Conservation (phyloP, 768 basidiomycete species). For the Austroboletus eburneus region DNA sequence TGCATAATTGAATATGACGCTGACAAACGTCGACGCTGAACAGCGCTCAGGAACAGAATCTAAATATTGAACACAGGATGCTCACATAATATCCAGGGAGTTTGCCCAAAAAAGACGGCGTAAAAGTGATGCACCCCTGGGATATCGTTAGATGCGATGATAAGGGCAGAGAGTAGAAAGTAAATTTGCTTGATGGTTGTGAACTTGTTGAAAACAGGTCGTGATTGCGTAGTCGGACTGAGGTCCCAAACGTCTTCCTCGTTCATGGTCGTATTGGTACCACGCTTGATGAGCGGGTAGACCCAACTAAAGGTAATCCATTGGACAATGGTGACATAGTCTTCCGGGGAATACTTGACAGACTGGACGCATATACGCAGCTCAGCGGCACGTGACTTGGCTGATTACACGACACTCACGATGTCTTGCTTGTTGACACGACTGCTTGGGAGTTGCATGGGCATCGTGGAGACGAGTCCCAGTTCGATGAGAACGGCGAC, state of each 20-base stretch:
- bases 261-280: slow-evolving; percentile 50
- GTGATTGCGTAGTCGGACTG: slow-evolving; percentile 63
- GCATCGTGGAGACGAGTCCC: slow-evolving; percentile 54
- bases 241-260: slow-evolving; percentile 72
- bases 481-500: slow-evolving; percentile 41
- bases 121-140: slow-evolving; percentile 34
- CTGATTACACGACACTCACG: slow-evolving; percentile 38
- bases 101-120: slow-evolving; percentile 43
- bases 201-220: slow-evolving; percentile 56
- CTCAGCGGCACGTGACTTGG: neutral
- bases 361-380: slow-evolving; percentile 14
- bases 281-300: slow-evolving; percentile 54
- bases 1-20: slow-evolving; percentile 73
- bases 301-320: slow-evolving; percentile 77
- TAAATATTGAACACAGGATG: neutral
- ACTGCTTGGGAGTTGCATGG: slow-evolving; percentile 58
- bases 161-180: neutral
- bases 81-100: slow-evolving; percentile 41
- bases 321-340: slow-evolving; percentile 66
- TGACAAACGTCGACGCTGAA: slow-evolving; percentile 59
- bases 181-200: slow-evolving; percentile 22
- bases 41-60: slow-evolving; percentile 39
- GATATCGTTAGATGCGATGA: slow-evolving; percentile 1
- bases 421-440: slow-evolving; percentile 52
- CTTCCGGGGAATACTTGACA: slow-evolving; percentile 49